These are phyloP conservation scores for Pseudopithomyces chartarum DNA, from an alignment of 2,329 filamentous ascomycete genomes.

Conservation along the genomic window DNA sequence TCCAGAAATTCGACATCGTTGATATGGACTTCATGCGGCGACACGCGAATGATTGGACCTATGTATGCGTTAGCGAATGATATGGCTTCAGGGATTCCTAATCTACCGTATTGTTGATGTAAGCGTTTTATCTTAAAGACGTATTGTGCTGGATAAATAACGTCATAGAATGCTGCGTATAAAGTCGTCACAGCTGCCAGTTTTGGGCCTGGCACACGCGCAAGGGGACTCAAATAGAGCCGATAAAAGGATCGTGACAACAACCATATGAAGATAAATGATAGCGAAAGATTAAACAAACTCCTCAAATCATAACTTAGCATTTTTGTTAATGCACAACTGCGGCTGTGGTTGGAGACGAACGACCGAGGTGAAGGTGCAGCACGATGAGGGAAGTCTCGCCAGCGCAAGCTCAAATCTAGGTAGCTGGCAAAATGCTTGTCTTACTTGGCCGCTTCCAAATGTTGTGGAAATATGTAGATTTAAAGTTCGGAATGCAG, in stretches of 20 bases:
- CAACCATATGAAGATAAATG: not conserved
- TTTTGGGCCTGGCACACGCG: conserved; percentile 13
- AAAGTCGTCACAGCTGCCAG: conserved; percentile 13
- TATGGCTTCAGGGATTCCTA: not conserved
- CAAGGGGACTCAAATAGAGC: conserved; percentile 9
- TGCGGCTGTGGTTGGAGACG: no score
- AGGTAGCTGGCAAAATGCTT: no score
- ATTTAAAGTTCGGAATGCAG: no score
- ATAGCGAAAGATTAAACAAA: no score
- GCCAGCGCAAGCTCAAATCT: no score
- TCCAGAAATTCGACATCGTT: conserved; percentile 10
- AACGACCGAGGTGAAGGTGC: no score
- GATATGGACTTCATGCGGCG: conserved; percentile 13
- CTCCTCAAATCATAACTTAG: no score
- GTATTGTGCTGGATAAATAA: conserved; percentile 1
- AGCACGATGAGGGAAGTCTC: no score
- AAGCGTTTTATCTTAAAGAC: conserved; percentile 7
- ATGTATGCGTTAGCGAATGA: not conserved
- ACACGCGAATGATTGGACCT: conserved; percentile 2
- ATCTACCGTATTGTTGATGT: conserved; percentile 10
- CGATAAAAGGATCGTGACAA: conserved; percentile 4
- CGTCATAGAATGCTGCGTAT: conserved; percentile 14
- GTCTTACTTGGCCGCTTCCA: no score
- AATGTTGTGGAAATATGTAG: no score
- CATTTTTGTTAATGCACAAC: no score